A percentile compares a stretch with the other conserved stretches of the same genome.
Conservation (phyloP, 768 basidiomycete genomes). For the Tulasnella sp. region DNA sequence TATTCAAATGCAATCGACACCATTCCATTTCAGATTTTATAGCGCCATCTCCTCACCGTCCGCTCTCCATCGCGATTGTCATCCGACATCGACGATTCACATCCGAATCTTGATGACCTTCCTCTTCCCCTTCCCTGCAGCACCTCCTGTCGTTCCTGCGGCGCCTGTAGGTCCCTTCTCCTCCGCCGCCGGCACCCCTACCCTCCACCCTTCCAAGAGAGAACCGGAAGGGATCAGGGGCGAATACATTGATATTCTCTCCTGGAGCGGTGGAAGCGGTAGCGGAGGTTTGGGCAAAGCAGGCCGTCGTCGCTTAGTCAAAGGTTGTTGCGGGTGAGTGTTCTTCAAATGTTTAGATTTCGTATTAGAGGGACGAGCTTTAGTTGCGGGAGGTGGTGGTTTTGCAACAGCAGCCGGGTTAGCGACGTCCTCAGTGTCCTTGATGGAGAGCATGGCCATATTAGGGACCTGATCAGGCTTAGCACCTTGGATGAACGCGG, state of each 20-base stretch:
- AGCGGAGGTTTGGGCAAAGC: conserved; percentile 65
- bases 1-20: too few species aligned
- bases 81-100: not conserved
- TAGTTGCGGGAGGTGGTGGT: conserved; percentile 28
- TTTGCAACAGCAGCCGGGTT: conserved; percentile 36
- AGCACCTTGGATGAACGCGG: conserved; percentile 56
- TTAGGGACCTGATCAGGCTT: conserved; percentile 45
- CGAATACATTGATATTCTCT: conserved; percentile 68
- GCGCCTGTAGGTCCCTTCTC: conserved; percentile 27
- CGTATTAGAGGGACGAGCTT: conserved; percentile 21
- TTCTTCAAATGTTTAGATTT: not conserved
- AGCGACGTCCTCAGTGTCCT: conserved; percentile 20
- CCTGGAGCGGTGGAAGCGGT: conserved; percentile 61
- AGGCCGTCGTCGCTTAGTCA: conserved; percentile 23
- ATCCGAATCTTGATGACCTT: conserved; percentile 57
- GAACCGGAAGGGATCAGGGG: conserved; percentile 68
- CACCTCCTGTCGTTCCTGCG: conserved; percentile 23
- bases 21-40: too few species aligned
- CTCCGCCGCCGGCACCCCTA: conserved; percentile 30
- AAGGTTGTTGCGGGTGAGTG: not conserved
- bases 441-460: conserved; percentile 55
- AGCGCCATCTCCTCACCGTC: too few species aligned
- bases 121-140: conserved; percentile 52
- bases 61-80: too few species aligned
- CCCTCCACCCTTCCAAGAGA: conserved; percentile 73